These are phyloP conservation scores for Friedmanniomyces endolithicus DNA, from an alignment of 495 filamentous ascomycete genomes.

Conservation along the genomic window DNA sequence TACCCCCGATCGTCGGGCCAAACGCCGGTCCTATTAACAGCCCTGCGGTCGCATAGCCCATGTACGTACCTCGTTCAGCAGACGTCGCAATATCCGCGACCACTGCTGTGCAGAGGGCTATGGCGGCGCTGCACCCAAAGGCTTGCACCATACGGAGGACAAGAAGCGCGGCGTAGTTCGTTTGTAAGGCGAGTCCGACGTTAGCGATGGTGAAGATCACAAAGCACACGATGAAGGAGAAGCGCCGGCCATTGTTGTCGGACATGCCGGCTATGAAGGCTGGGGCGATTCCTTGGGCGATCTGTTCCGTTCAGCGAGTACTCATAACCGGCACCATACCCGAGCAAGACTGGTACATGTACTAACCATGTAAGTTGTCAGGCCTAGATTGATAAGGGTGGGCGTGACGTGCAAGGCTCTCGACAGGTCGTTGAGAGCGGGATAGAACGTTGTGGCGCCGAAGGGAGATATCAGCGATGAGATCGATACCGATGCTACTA, in stretches of 20 bases:
- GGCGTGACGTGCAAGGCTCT: constrained; percentile 20
- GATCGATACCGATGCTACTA: constrained; percentile 23
- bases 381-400: constrained; percentile 23
- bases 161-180: constrained; percentile 26
- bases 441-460: constrained; percentile 24
- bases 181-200: constrained; percentile 26
- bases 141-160: constrained; percentile 27
- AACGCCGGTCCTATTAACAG: constrained; percentile 19
- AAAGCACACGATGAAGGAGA: constrained; percentile 25
- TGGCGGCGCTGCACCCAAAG: constrained; percentile 24
- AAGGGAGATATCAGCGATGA: constrained; percentile 27
- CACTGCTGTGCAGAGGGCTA: constrained; percentile 24
- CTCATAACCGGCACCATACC: background rate
- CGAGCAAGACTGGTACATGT: background rate
- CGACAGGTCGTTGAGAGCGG: constrained; percentile 24
- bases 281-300: constrained; percentile 27
- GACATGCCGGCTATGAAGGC: constrained; percentile 27
- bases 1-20: constrained; percentile 41
- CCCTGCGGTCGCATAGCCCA: constrained; percentile 23
- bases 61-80: constrained; percentile 25
- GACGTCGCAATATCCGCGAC: constrained; percentile 27
- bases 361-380: constrained; percentile 28
- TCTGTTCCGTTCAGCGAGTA: constrained; percentile 6
- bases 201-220: constrained; percentile 26
- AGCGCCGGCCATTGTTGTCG: constrained; percentile 23